Conservation (phyloP, 2,329 filamentous ascomycete species). For the Paraconiothyrium brasiliense region DNA sequence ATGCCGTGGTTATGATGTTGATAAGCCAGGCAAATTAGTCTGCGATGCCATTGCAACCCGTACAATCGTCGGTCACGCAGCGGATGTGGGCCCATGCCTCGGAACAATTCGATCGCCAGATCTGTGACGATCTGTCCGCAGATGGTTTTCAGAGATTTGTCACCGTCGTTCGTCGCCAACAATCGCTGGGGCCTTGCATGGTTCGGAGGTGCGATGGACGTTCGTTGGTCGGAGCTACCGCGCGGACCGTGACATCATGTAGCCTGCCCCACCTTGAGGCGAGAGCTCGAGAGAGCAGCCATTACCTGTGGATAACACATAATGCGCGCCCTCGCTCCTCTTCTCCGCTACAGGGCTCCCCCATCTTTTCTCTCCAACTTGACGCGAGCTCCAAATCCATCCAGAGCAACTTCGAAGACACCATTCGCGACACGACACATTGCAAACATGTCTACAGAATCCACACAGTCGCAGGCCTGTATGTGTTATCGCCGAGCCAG, state of each 20-base stretch:
- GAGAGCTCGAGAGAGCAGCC: slow-evolving; percentile 9
- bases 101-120: neutral
- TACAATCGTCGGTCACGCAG: too few species aligned
- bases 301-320: slow-evolving; percentile 5
- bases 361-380: slow-evolving; percentile 13
- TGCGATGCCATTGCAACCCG: neutral
- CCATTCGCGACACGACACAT: slow-evolving; percentile 19
- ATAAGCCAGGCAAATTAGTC: neutral
- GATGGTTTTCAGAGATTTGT: neutral
- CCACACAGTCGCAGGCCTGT: slow-evolving; percentile 50
- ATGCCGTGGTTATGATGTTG: neutral
- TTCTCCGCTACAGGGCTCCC: slow-evolving; percentile 17
- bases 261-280: slow-evolving; percentile 15
- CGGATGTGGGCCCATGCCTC: neutral
- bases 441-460: slow-evolving; percentile 46
- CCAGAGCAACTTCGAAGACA: slow-evolving; percentile 9
- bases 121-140: neutral
- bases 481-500: slow-evolving; percentile 4
- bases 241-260: slow-evolving; percentile 16
- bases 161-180: neutral
- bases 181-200: neutral
- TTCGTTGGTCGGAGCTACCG: slow-evolving; percentile 17
- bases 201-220: neutral
- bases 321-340: slow-evolving; percentile 15
- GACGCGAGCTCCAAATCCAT: slow-evolving; percentile 24